phyloP scores from a whole-genome alignment of 768 basidiomycete genomes.

The Boletus vermiculosoides region DNA sequence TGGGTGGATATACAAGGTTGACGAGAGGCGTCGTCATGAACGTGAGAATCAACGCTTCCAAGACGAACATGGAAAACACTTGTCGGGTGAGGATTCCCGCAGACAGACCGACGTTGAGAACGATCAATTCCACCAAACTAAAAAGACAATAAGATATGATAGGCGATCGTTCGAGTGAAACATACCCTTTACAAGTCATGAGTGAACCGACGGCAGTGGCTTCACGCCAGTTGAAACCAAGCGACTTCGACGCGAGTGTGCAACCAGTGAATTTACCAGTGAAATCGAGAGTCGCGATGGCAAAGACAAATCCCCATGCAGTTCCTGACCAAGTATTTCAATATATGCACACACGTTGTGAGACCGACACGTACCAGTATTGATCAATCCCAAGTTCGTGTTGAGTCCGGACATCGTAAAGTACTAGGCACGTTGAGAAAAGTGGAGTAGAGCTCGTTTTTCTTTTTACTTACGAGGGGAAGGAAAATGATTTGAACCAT shows the following conservation, averaged over 20 bases:
- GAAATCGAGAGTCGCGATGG: slow-evolving; percentile 77
- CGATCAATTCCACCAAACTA: slow-evolving; percentile 90
- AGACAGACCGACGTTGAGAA: slow-evolving; percentile 87
- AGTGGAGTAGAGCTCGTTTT: neutral
- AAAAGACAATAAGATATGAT: slow-evolving; percentile 1
- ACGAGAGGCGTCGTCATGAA: slow-evolving; percentile 87
- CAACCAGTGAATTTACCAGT: slow-evolving; percentile 88
- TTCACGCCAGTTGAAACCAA: slow-evolving; percentile 82
- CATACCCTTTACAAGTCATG: slow-evolving; percentile 94
- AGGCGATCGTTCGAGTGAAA: slow-evolving; percentile 21
- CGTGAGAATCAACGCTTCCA: slow-evolving; percentile 79
- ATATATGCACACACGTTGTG: neutral
- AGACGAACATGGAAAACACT: slow-evolving; percentile 95
- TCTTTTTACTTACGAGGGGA: slow-evolving; percentile 60
- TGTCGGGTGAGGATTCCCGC: slow-evolving; percentile 73
- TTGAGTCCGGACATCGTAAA: slow-evolving; percentile 93
- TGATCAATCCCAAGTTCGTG: slow-evolving; percentile 82
- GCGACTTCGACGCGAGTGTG: slow-evolving; percentile 58
- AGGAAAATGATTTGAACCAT: slow-evolving; percentile 89
- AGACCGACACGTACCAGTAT: slow-evolving; percentile 51
- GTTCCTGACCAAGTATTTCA: slow-evolving; percentile 43
- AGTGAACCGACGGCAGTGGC: slow-evolving; percentile 81
- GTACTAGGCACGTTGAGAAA: slow-evolving; percentile 51
- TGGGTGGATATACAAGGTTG: slow-evolving; percentile 63
- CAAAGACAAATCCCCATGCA: slow-evolving; percentile 86